phyloP scores from a whole-genome alignment of 345 rosid species.

The Sonneratia caseolaris region DNA sequence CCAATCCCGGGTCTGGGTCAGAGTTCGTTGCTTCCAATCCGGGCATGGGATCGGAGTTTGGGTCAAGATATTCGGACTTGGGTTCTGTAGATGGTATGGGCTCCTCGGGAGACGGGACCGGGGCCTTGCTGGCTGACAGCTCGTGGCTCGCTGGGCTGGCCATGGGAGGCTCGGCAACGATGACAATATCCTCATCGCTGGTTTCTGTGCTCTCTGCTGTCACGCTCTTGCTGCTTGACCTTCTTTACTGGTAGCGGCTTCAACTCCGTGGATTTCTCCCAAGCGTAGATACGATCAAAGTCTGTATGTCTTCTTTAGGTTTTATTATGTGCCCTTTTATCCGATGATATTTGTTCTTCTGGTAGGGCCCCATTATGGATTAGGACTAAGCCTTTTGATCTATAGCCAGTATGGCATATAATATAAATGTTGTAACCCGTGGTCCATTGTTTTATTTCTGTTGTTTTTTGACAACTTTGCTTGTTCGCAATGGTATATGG shows the following conservation, averaged over 20 bases:
- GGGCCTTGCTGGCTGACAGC: not conserved
- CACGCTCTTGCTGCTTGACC: not conserved
- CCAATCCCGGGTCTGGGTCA: constrained; percentile 19
- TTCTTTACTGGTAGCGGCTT: not conserved
- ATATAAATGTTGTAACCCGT: too few species aligned
- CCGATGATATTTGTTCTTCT: not conserved
- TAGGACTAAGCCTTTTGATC: too few species aligned
- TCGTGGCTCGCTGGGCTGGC: constrained; percentile 66
- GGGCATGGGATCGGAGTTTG: constrained; percentile 16
- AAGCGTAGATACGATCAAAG: constrained; percentile 1
- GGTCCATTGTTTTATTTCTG: too few species aligned
- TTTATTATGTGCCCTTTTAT: not conserved
- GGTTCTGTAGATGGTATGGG: constrained; percentile 14
- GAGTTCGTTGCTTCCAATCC: not conserved
- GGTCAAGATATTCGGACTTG: constrained; percentile 14
- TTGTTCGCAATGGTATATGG: too few species aligned
- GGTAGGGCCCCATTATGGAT: not conserved
- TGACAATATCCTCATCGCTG: not conserved
- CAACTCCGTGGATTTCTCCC: not conserved
- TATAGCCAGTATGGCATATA: too few species aligned
- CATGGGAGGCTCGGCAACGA: constrained; percentile 50
- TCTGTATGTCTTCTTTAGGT: not conserved
- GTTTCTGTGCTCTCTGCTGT: not conserved
- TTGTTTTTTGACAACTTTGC: too few species aligned
- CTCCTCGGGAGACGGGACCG: not conserved